Percentiles rank a stretch among this genome's conserved stretches.
phyloP scores from a whole-genome alignment of 140 eudicot genomes.

The Erigeron philadelphicus region DNA sequence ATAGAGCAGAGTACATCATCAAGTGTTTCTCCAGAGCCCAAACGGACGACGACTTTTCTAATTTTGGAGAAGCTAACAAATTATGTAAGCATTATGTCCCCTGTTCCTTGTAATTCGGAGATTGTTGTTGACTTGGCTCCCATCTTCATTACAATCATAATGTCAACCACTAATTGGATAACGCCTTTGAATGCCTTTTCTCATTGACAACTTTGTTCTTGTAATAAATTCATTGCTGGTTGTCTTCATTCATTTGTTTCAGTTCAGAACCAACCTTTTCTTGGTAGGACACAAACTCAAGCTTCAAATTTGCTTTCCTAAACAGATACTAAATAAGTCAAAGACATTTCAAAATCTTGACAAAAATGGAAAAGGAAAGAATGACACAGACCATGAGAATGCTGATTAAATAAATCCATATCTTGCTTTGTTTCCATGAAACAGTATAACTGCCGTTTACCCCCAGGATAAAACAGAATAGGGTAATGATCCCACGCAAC shows the following conservation, averaged over 20 bases:
- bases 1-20: constrained; percentile 80
- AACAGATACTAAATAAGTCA: background rate
- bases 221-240: constrained; percentile 33
- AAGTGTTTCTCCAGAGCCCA: constrained; percentile 90
- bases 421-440: constrained; percentile 48
- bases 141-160: no score
- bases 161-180: no score
- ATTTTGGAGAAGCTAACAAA: no score
- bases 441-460: constrained; percentile 50
- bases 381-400: constrained; percentile 36
- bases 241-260: constrained; percentile 28
- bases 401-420: constrained; percentile 45
- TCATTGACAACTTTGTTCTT: constrained; percentile 50
- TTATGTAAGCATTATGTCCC: no score
- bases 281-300: constrained; percentile 43
- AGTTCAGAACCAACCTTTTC: constrained; percentile 44
- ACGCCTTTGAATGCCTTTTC: constrained; percentile 44
- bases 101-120: no score
- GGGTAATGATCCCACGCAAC: constrained; percentile 37
- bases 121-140: no score
- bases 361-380: background rate
- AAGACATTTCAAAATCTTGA: background rate
- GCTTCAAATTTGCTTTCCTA: constrained; percentile 52
- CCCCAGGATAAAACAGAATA: constrained; percentile 35
- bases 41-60: no score